phyloP scores from a whole-genome alignment of 345 rosid species.

The Eucalyptus paniculata region DNA sequence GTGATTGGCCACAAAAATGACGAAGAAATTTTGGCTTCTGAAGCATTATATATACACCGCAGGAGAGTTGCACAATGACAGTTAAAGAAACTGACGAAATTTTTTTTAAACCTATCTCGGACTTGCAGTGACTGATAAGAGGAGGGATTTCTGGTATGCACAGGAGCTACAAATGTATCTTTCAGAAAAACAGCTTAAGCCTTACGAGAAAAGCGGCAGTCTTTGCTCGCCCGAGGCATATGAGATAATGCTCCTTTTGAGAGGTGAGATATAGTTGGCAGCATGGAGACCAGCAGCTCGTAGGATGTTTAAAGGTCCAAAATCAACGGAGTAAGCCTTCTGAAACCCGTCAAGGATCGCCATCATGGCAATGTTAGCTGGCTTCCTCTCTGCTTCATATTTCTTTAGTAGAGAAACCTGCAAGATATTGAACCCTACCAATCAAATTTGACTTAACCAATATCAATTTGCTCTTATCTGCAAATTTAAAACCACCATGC shows the following conservation, averaged over 20 bases:
- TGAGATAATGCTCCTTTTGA: constrained; percentile 63
- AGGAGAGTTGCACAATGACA: neutral
- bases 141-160: neutral
- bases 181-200: neutral
- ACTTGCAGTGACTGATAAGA: neutral
- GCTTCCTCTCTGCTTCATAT: constrained; percentile 79
- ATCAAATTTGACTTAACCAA: neutral
- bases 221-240: constrained; percentile 75
- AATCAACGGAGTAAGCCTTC: constrained; percentile 70
- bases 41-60: neutral
- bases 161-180: neutral
- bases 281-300: constrained; percentile 84
- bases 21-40: neutral
- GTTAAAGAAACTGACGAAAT: neutral
- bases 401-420: constrained; percentile 47
- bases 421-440: neutral
- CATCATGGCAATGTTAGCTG: constrained; percentile 76
- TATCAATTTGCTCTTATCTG: neutral
- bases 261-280: constrained; percentile 70
- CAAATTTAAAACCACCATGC: neutral
- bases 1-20: neutral
- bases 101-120: neutral
- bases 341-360: constrained; percentile 83
- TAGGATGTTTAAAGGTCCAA: constrained; percentile 68
- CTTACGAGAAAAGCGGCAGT: constrained; percentile 38